Conservation (phyloP, 2,329 filamentous ascomycete species). For the Escovopsis weberi region DNA sequence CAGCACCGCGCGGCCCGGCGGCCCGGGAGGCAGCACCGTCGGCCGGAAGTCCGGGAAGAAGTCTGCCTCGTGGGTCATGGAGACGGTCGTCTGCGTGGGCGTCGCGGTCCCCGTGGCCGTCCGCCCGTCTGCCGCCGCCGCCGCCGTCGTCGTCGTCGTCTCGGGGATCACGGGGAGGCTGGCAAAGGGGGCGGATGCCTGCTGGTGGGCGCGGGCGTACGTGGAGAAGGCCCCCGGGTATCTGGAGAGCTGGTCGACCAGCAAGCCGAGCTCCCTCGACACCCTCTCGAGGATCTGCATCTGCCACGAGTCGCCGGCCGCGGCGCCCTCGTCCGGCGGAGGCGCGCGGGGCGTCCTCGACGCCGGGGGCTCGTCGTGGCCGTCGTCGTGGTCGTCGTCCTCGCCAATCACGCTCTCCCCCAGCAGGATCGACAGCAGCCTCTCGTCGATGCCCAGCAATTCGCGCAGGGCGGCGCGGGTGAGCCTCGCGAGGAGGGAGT, state of each 20-base stretch:
- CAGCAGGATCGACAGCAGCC: constrained; percentile 69
- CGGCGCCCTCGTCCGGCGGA: constrained; percentile 14
- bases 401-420: constrained; percentile 55
- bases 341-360: constrained; percentile 31
- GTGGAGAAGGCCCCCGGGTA: constrained; percentile 83
- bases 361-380: too few relatives aligned
- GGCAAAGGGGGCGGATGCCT: constrained; percentile 58
- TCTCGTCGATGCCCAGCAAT: constrained; percentile 81
- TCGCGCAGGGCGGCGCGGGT: constrained; percentile 79
- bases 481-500: constrained; percentile 59
- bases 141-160: constrained; percentile 19
- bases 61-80: neutral
- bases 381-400: constrained; percentile 21
- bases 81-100: constrained; percentile 10
- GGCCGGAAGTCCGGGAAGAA: constrained; percentile 30
- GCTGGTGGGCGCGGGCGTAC: constrained; percentile 48
- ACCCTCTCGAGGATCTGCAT: constrained; percentile 68
- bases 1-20: constrained; percentile 23
- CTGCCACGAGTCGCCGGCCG: constrained; percentile 48
- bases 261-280: constrained; percentile 68
- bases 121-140: constrained; percentile 19
- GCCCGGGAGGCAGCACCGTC: constrained; percentile 23
- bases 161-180: constrained; percentile 56
- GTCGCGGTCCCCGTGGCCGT: constrained; percentile 13
- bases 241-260: constrained; percentile 65